Evolutionary conservation across 2,329 filamentous ascomycete genomes (phyloP), one percentile per base, ranked within the genome.

Genomic region (Botryosphaeria dothidea): DNA sequence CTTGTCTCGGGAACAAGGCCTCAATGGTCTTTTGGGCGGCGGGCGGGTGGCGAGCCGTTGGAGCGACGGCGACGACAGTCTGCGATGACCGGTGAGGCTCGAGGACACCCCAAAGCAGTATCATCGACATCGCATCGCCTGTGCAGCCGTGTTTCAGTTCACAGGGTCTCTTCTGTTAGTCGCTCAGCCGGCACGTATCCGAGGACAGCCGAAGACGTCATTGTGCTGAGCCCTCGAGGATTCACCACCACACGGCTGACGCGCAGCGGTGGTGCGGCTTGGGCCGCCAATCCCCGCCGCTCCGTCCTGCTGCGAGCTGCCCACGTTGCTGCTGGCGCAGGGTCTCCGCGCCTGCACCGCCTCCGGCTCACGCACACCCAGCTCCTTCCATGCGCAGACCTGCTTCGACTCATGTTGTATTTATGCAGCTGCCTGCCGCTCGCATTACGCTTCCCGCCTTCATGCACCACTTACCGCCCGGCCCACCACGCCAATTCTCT

Each of bases 131-230:
- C 36, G 36, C 27, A n/a, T 27, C 46, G 46, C 25, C 23, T 43
- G 46, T 15, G 46, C 17, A 13, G 13, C 49, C 49, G 31, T 34
- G 56, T 46, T 46, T 60, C 56, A 46, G 56, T 45, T 19, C n/a
- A 34, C 56, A 60, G 56, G 56, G 56, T 60, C 56, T 60, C 34
- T n/a, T 31, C 38, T 46, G 7, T 34, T 34, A 25, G 27, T 46
- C 36, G 36, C 38, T 15, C 27, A 11, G 7, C 45, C 45, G 38
- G 38, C 25, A 21, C 46, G 23, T 17, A 27, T 43, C 54, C 54
- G 57, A 46, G 23, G 58, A 46, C 60, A 43, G 23, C 61, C 61
- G 61, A 45, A 43, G 54, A 60, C 41, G 56, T 60, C 56, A 60
- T 41, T 31, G 41, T 34, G 41, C 41, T 36, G 52, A 27, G 52